phyloP scores from a whole-genome alignment of 2,329 filamentous ascomycete species.

The Penicillium sp. region DNA sequence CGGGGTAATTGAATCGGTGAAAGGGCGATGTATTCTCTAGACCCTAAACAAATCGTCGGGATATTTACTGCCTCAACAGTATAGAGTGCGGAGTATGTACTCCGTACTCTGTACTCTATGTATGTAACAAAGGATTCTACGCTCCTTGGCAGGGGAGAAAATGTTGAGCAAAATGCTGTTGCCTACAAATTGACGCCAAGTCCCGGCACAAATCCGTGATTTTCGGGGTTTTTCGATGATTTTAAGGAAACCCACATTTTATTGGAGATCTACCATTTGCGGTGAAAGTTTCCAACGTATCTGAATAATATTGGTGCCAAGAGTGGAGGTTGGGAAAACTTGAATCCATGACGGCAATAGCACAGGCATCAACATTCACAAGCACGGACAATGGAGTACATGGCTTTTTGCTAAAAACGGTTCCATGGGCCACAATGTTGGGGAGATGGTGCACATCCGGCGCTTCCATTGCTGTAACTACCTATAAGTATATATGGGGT shows the following conservation, averaged over 20 bases:
- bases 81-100: neutral
- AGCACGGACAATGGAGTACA: no score
- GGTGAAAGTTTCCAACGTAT: neutral
- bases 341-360: neutral
- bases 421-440: neutral
- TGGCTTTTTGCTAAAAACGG: neutral
- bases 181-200: conserved; percentile 16
- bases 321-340: conserved; percentile 5
- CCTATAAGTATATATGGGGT: neutral
- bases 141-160: neutral
- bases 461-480: neutral
- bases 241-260: neutral
- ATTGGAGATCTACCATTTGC: neutral
- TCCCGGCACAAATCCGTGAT: neutral
- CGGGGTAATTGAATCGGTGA: neutral
- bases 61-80: neutral
- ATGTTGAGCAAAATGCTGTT: conserved; percentile 19
- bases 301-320: conserved; percentile 7
- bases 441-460: neutral
- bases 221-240: neutral
- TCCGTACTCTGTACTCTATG: no score
- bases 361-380: neutral
- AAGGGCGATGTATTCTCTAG: no score
- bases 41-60: neutral
- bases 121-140: neutral